Evolutionary conservation across 345 rosid genomes (phyloP).

Genomic region (Dovyalis caffra): DNA sequence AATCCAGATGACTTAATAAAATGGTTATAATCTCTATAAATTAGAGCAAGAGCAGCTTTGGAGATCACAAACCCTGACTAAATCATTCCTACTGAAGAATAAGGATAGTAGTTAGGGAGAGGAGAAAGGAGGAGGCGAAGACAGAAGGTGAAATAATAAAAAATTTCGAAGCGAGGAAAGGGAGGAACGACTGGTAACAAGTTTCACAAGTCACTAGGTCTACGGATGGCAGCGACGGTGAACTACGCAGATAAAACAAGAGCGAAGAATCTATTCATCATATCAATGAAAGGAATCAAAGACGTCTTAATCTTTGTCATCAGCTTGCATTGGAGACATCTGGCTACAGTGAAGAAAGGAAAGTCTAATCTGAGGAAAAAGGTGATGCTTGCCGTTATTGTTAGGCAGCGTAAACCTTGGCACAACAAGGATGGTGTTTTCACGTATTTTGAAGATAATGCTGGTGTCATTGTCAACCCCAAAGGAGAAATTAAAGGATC

Average conservation of each 20-base stretch:
- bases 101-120: no score
- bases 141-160: no score
- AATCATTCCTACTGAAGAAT: no score
- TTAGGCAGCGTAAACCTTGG: conserved; percentile 85
- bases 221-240: conserved; percentile 87
- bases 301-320: conserved; percentile 71
- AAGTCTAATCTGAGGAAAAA: conserved; percentile 82
- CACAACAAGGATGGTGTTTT: conserved; percentile 90
- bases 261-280: conserved; percentile 82
- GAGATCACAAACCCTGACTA: no score
- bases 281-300: conserved; percentile 78
- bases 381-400: conserved; percentile 85
- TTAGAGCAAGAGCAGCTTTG: no score
- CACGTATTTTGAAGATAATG: no score
- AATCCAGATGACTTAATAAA: no score
- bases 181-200: conserved; percentile 89
- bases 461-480: no score
- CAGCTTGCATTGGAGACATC: conserved; percentile 88
- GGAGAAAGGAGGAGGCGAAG: no score
- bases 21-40: no score
- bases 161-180: no score
- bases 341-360: conserved; percentile 90
- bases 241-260: conserved; percentile 91
- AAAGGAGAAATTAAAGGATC: no score
- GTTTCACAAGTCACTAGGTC: conserved; percentile 86